Base-by-base conservation (phyloP, 1,284 basidiomycete species). In the Tausonia pullulans region DNA sequence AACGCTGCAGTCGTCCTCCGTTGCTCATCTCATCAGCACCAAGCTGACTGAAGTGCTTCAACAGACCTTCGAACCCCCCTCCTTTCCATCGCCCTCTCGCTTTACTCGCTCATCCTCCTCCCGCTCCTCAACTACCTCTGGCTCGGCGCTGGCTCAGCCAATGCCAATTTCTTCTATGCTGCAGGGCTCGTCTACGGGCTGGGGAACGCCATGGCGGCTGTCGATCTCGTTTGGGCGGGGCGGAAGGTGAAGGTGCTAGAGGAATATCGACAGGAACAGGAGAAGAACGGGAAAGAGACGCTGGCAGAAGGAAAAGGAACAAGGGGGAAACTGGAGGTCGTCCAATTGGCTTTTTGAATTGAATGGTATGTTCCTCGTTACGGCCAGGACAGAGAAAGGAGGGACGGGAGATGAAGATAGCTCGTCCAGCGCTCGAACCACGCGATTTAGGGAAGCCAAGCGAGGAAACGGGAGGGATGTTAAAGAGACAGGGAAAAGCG, bases 91-190 rank as follows among this genome's bases (percentile, higher is more conserved):
- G 81, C 94, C 50, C 81, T 94, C 2, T 88, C 94, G 69, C 78
- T 90, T 0, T 93, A 98, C 72, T 85, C 94, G 0, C 81, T 85
- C 0, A 81, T 93, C 39, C 84, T 98, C 9, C 82, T 98, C 64
- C 94, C 93, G 0, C 81, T 96, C 14, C 94, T 98, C 75, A 85
- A 96, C 72, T 83, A 91, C 67, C 79, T 98, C 4, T 98, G 96
- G 95, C 82, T 98, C 4, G 80, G 81, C 7, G 87, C 92, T 60
- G 94, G 93, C 0, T 90, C 92, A 5, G 95, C 93, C 1, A 98
- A 98, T 72, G 93, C 95, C 55, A 98, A 98, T 74, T 99, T 98
- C 77, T 98, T 91, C 79, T 98, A 97, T 72, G 95, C 95, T 0
- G 87, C 88, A 4, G 97, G 91, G 2, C 80, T 98, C 69, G 94